Conservation (phyloP, 2,329 filamentous ascomycete species). For the Botrytis byssoidea region DNA sequence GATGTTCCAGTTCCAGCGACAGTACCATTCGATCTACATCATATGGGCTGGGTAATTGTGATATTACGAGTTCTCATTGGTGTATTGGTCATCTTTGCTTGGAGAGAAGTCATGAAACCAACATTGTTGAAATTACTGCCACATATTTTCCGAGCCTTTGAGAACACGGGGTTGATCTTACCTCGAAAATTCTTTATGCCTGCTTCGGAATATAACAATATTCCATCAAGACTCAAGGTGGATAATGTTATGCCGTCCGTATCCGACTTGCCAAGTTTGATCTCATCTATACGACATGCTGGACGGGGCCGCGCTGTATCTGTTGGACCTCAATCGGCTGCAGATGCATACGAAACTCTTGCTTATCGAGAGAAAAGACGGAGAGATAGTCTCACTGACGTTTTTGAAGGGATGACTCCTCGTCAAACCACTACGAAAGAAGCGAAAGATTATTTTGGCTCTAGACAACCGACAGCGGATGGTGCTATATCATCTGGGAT, state of each 20-base stretch:
- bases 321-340: slow-evolving; percentile 90
- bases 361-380: slow-evolving; percentile 78
- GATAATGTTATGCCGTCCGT: slow-evolving; percentile 89
- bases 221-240: slow-evolving; percentile 69
- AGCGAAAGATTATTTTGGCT: slow-evolving; percentile 25
- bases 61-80: slow-evolving; percentile 71
- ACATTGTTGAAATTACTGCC: slow-evolving; percentile 74
- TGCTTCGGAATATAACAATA: slow-evolving; percentile 84
- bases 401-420: slow-evolving; percentile 26
- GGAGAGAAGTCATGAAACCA: slow-evolving; percentile 89
- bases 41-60: slow-evolving; percentile 64
- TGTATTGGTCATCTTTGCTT: slow-evolving; percentile 80
- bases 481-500: slow-evolving; percentile 42
- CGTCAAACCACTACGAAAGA: slow-evolving; percentile 16
- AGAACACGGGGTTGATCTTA: slow-evolving; percentile 73
- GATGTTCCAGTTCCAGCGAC: slow-evolving; percentile 53
- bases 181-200: slow-evolving; percentile 89
- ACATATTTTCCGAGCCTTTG: slow-evolving; percentile 82
- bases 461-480: slow-evolving; percentile 26
- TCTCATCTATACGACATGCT: slow-evolving; percentile 79
- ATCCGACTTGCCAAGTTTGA: slow-evolving; percentile 79
- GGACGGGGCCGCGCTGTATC: slow-evolving; percentile 77
- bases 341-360: slow-evolving; percentile 92
- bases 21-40: slow-evolving; percentile 63
- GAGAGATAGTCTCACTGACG: slow-evolving; percentile 51